A percentile compares a stretch with the other conserved stretches of the same genome.
phyloP scores from a whole-genome alignment of 2,329 filamentous ascomycete species.

The Exophiala sp. region DNA sequence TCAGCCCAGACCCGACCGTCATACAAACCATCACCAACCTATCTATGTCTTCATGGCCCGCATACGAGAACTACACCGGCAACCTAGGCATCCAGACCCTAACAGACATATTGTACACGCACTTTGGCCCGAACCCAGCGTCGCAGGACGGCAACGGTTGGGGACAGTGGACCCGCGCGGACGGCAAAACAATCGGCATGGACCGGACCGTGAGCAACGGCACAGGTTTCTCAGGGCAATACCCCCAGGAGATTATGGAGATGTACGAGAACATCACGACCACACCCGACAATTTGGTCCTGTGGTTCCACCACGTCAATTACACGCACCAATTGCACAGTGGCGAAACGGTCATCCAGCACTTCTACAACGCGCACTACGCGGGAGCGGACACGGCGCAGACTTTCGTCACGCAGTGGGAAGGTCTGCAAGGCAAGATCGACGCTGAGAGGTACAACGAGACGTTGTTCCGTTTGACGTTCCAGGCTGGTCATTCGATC shows the following conservation, averaged over 20 bases:
- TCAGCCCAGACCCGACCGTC: conserved; percentile 54
- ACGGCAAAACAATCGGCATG: conserved; percentile 61
- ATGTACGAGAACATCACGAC: conserved; percentile 59
- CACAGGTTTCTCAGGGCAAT: conserved; percentile 64
- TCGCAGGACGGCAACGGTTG: conserved; percentile 65
- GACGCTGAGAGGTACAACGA: conserved; percentile 60
- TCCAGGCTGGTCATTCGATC: conserved; percentile 66
- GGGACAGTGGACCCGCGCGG: conserved; percentile 70
- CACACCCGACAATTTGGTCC: conserved; percentile 64
- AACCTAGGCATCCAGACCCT: conserved; percentile 69
- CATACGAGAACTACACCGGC: conserved; percentile 68
- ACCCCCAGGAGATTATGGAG: conserved; percentile 57
- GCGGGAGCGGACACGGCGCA: conserved; percentile 59
- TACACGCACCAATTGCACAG: conserved; percentile 62
- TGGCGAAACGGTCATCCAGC: conserved; percentile 65
- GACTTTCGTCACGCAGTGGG: conserved; percentile 54
- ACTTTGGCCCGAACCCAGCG: conserved; percentile 66
- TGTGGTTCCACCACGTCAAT: conserved; percentile 73
- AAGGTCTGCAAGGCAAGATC: conserved; percentile 52
- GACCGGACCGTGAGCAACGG: conserved; percentile 67
- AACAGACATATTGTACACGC: conserved; percentile 63
- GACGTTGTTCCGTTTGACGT: conserved; percentile 57
- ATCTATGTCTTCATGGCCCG: conserved; percentile 66
- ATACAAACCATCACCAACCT: conserved; percentile 59
- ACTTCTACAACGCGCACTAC: conserved; percentile 64